These are phyloP conservation scores for Penicillium sclerotiorum DNA, from an alignment of 2,329 filamentous ascomycete genomes.

Conservation along the genomic window DNA sequence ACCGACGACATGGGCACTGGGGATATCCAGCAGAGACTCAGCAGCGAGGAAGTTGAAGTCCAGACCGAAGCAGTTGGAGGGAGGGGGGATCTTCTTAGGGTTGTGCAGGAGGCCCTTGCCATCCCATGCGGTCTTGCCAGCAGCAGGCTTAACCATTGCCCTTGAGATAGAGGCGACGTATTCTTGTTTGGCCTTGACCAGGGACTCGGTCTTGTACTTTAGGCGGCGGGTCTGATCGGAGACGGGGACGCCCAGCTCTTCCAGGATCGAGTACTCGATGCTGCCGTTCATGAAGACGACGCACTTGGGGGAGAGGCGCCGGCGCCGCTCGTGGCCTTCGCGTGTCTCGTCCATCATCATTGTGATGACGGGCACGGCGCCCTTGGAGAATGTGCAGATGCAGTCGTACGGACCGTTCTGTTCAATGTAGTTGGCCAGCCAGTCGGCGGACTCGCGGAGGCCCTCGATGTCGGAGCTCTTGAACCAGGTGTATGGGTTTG, in stretches of 20 bases:
- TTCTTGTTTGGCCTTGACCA: not conserved
- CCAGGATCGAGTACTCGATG: not conserved
- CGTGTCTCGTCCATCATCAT: slow-evolving; percentile 1
- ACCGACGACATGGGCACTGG: not conserved
- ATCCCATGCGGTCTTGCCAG: not conserved
- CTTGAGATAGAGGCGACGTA: not conserved
- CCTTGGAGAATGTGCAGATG: slow-evolving; percentile 3
- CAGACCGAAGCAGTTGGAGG: not conserved
- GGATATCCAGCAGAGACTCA: not conserved
- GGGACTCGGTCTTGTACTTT: not conserved
- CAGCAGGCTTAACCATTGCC: not conserved
- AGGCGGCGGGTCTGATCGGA: not conserved
- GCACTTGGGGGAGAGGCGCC: not conserved
- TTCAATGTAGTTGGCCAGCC: not conserved
- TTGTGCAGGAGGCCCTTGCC: not conserved
- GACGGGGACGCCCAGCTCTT: not conserved
- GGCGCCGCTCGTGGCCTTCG: not conserved
- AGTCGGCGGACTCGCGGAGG: not conserved
- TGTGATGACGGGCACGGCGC: not conserved
- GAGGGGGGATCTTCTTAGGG: not conserved
- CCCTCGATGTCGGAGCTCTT: not conserved
- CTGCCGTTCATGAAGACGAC: slow-evolving; percentile 2
- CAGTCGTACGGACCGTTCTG: slow-evolving; percentile 1
- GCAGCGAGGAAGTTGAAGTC: not conserved
- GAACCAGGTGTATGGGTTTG: not conserved